Percentiles rank a stretch among this genome's conserved stretches.
Evolutionary conservation across 1,284 basidiomycete species (phyloP).

Genomic region (Ustilago vetiveriae): DNA sequence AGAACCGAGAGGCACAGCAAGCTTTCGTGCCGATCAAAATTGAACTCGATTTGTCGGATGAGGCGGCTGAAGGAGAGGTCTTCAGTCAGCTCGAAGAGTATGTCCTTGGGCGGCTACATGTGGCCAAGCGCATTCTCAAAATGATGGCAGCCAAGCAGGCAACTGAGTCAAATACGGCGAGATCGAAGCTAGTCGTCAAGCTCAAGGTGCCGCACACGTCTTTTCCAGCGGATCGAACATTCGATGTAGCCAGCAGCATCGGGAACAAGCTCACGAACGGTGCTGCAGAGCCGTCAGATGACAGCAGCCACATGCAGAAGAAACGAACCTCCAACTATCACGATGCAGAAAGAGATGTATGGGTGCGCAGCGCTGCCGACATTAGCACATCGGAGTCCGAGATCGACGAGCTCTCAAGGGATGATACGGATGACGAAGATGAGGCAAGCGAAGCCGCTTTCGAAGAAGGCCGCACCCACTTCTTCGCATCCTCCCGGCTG

Average conservation of each 20-base stretch:
- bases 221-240: not conserved
- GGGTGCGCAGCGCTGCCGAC: constrained; percentile 41
- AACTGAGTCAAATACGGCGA: not conserved
- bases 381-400: constrained; percentile 24
- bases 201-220: constrained; percentile 3
- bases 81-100: constrained; percentile 27
- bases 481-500: constrained; percentile 11
- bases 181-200: constrained; percentile 12
- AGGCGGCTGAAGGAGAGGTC: constrained; percentile 18
- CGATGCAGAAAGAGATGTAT: constrained; percentile 31
- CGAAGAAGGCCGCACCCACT: constrained; percentile 26
- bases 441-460: constrained; percentile 4
- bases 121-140: constrained; percentile 23
- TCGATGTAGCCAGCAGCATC: not conserved
- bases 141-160: constrained; percentile 7
- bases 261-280: not conserved
- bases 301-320: not conserved
- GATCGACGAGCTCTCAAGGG: constrained; percentile 3
- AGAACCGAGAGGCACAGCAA: constrained; percentile 5
- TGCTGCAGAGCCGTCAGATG: not conserved
- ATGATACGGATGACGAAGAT: constrained; percentile 1
- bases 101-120: constrained; percentile 13
- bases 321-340: constrained; percentile 11
- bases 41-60: constrained; percentile 13
- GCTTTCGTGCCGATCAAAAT: not conserved